Conservation (phyloP, 108 stramenopile genomes). For the Phaeodactylum tricornutum region DNA sequence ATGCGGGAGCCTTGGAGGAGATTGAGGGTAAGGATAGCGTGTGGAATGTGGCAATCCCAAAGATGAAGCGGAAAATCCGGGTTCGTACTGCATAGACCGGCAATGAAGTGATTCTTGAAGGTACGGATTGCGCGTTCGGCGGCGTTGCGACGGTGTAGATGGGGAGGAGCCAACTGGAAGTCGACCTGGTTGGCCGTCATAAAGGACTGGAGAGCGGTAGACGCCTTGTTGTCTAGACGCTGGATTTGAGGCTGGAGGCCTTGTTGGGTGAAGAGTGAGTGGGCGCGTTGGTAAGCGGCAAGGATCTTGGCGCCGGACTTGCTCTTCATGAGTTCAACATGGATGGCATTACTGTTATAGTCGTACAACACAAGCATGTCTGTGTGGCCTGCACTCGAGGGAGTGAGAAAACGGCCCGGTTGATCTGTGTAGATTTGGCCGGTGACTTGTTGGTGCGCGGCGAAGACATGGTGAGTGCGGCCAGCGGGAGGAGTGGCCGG, state of each 20-base stretch:
- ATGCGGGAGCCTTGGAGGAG: constrained; percentile 21
- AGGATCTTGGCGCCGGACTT: background rate
- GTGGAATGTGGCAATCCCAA: constrained; percentile 27
- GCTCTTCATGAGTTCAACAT: constrained; percentile 11
- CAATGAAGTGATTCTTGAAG: constrained; percentile 18
- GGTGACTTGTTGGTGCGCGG: no score
- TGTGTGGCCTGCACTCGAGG: no score
- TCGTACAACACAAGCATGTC: constrained; percentile 14
- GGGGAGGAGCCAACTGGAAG: constrained; percentile 23
- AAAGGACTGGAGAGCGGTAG: constrained; percentile 7
- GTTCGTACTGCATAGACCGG: constrained; percentile 19
- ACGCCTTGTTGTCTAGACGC: constrained; percentile 17
- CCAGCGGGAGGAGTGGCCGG: no score
- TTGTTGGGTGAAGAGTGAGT: background rate
- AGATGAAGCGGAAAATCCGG: constrained; percentile 20
- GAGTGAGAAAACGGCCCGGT: no score
- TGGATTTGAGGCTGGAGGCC: constrained; percentile 17
- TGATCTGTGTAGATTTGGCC: no score
- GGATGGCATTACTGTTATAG: constrained; percentile 20
- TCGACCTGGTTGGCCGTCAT: constrained; percentile 7
- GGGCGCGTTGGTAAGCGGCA: constrained; percentile 2
- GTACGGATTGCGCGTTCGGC: constrained; percentile 22
- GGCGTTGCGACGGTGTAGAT: constrained; percentile 14
- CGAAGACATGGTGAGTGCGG: no score
- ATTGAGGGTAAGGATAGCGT: constrained; percentile 29